Evolutionary conservation across 2,329 filamentous ascomycete species (phyloP), one percentile per base, ranked within the genome.

Genomic region (Apiospora koreana): DNA sequence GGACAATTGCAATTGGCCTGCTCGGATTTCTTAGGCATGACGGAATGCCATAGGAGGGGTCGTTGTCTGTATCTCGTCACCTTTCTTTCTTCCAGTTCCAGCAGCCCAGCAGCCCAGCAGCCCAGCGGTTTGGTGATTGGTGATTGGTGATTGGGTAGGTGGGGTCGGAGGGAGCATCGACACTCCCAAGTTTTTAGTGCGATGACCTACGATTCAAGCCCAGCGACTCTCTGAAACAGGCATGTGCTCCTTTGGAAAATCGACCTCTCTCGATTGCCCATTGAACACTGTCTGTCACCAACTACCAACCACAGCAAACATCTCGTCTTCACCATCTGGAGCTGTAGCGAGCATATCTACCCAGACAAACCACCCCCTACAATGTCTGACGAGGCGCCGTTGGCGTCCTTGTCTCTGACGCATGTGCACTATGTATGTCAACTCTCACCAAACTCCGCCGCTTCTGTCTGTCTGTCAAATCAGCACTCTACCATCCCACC

Each of bases 381-480:
- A 48, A 84, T 84, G 82, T 76, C 81, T 41, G 80, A 82, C 76
- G 83, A 86, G 73, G 78, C 79, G 48, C 90, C 93, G 50, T 86
- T 98, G 70, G 94, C 95, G 68, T 98, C 95, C 31, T 88, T 99
- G 72, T 97, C 95, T 68, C 84, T 99, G 75, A 98, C 96, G 14
- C 95, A 98, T 84, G 95, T 98, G 76, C 94, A 96, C 85, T 98
- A 98, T 87, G 95, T 97, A 84, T 78, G 89, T 81, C 45, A n/a
- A 62, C 64, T 54, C 28, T 28, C 64, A 31, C 35, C 38, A 18
- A n/a, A 23, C 18, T 48, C 67, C 14, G 2, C 62, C 72, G 65
- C 31, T 21, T 28, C 45, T 45, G 41, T 43, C 23, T 42, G 25
- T 42, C 25, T 31, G 3, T 46, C 46, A 43, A 42, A 58, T 38